Evolutionary conservation across 441 rosid genomes (phyloP).

Genomic region (Gossypium schwendimanii): DNA sequence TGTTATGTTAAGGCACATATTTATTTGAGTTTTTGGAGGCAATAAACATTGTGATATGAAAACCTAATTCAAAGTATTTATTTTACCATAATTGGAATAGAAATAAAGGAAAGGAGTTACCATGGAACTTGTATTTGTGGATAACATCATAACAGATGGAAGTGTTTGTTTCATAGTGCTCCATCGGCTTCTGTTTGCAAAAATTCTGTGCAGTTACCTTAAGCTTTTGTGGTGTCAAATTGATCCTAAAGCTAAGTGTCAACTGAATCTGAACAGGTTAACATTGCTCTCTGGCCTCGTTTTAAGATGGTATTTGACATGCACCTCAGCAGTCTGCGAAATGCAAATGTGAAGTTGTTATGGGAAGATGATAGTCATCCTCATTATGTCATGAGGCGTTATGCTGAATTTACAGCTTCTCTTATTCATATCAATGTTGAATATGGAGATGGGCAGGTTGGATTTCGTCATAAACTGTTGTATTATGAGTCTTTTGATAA

Average conservation of each 20-base stretch:
- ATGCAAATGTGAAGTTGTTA: constrained; percentile 79
- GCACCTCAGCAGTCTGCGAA: constrained; percentile 85
- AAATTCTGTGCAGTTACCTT: not conserved
- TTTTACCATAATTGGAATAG: not conserved
- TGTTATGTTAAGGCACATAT: not conserved
- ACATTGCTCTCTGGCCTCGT: constrained; percentile 95
- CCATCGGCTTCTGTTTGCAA: constrained; percentile 1
- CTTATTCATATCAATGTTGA: constrained; percentile 92
- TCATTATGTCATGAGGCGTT: constrained; percentile 98
- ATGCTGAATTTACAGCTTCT: constrained; percentile 96
- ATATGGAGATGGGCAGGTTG: constrained; percentile 96
- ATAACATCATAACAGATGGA: not conserved
- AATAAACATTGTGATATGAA: not conserved
- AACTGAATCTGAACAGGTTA: constrained; percentile 48
- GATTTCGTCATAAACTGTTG: constrained; percentile 6
- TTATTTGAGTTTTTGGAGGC: not conserved
- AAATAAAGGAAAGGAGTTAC: not conserved
- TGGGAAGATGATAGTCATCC: constrained; percentile 99
- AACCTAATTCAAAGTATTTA: not conserved
- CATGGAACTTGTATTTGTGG: not conserved
- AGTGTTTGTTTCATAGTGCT: not conserved
- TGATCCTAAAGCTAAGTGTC: constrained; percentile 10
- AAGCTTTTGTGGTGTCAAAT: not conserved
- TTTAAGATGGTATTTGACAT: constrained; percentile 93
- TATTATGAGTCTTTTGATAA: not conserved